A percentile compares a stretch with the other conserved stretches of the same genome.
phyloP scores from a whole-genome alignment of 75 land plant species.

The Cunninghamia lanceolata region DNA sequence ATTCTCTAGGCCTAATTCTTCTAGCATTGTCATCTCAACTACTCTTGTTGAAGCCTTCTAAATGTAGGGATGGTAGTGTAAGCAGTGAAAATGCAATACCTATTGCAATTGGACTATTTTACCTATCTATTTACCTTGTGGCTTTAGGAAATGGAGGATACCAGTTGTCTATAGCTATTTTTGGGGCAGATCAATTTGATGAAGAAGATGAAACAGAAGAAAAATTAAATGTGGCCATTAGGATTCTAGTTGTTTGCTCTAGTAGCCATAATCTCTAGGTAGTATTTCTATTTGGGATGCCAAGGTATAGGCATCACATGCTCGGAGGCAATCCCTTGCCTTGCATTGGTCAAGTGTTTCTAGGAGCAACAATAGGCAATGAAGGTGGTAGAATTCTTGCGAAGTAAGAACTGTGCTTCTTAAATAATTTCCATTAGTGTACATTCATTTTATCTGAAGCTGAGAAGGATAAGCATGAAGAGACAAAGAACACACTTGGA shows the following conservation, averaged over 20 bases:
- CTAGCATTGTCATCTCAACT: conserved; percentile 29
- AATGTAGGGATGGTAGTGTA: conserved; percentile 23
- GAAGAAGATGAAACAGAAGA: conserved; percentile 37
- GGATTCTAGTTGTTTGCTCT: conserved; percentile 64
- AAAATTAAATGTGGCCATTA: conserved; percentile 30
- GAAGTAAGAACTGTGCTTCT: too few species aligned
- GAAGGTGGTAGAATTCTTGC: conserved; percentile 29
- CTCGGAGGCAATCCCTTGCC: conserved; percentile 73
- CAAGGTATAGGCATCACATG: conserved; percentile 44
- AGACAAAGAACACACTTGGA: too few species aligned
- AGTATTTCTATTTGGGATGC: conserved; percentile 39
- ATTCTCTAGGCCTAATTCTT: conserved; percentile 45
- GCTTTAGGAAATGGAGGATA: conserved; percentile 85
- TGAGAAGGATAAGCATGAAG: too few species aligned
- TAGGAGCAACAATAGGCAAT: conserved; percentile 59
- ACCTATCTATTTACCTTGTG: conserved; percentile 63
- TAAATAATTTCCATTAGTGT: too few species aligned
- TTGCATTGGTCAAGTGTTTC: conserved; percentile 70
- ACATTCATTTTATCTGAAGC: too few species aligned
- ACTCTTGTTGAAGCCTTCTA: conserved; percentile 21
- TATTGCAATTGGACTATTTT: conserved; percentile 39
- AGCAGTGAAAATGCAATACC: conserved; percentile 35
- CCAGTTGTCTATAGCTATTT: conserved; percentile 70
- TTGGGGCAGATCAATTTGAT: too few species aligned
- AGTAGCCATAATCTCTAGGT: conserved; percentile 34